phyloP scores from a whole-genome alignment of 192 early-diverging fungal species.

The Coemansia biformis region DNA sequence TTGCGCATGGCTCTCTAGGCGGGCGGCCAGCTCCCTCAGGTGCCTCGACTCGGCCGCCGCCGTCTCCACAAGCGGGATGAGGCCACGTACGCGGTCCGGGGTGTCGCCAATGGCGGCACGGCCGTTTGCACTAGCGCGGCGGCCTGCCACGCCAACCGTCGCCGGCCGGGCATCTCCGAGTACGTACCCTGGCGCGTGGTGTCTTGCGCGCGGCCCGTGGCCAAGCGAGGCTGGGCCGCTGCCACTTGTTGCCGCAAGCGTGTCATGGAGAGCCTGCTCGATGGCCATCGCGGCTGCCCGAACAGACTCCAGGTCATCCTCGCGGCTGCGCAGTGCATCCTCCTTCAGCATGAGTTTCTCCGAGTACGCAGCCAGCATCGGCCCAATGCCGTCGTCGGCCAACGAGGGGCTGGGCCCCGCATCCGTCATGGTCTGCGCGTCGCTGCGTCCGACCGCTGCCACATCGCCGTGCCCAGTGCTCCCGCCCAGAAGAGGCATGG shows the following conservation, averaged over 20 bases:
- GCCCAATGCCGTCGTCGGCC: conserved; percentile 13
- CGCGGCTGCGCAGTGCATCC: conserved; percentile 42
- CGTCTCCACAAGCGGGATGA: conserved; percentile 25
- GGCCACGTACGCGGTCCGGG: conserved; percentile 11
- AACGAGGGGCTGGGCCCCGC: not conserved
- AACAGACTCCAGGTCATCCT: conserved; percentile 43
- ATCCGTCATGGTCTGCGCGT: conserved; percentile 37
- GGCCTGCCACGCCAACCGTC: no score
- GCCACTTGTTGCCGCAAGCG: no score
- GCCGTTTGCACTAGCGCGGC: not conserved
- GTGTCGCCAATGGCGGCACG: conserved; percentile 20
- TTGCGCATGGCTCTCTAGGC: conserved; percentile 31
- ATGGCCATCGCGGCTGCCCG: conserved; percentile 10
- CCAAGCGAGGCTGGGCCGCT: no score
- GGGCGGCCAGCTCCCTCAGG: conserved; percentile 13
- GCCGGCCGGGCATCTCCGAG: no score
- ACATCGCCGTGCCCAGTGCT: no score
- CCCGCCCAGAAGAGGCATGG: not conserved
- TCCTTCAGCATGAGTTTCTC: conserved; percentile 46
- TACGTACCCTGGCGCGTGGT: no score
- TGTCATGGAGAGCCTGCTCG: conserved; percentile 10
- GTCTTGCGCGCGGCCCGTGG: no score
- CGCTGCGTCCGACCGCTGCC: not conserved
- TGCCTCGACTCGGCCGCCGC: conserved; percentile 18
- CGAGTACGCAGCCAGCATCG: conserved; percentile 41